Base-by-base conservation (phyloP, 2,329 filamentous ascomycete genomes). In the Penicillium fuscoglaucum region DNA sequence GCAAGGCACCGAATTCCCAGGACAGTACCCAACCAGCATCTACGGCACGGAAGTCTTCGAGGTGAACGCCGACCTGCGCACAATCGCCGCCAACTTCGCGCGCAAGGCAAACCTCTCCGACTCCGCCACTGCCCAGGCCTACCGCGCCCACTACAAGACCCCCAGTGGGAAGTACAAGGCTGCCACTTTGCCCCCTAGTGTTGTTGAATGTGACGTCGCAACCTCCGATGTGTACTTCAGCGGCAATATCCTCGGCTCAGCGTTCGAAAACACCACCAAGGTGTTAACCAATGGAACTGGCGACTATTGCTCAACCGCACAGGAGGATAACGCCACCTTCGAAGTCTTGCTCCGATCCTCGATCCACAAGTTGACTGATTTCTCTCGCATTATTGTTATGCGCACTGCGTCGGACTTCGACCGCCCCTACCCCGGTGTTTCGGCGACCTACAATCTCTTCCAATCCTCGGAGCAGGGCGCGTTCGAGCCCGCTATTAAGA, bases 211-310 rank as follows among this genome's bases (percentile, higher is more conserved):
- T 66, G 89, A 91, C 67, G 80, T 82, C 6, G 85, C 86, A 0
- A 90, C 89, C 0, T 87, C 84, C 43, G 88, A 91, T 68, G 87
- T 90, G 17, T 91, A 90, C 76, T 91, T 83, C 74, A 84, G 83
- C 2, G 89, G 89, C 8, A 77, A 72, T 0, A 70, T 85, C 21
- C 81, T 91, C 3, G 80, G 83, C 10, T 80, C 84, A 46, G 83
- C 84, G 0, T 90, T 91, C 68, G 86, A 85, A 65, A 86, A 87
- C 61, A 87, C 83, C 21, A 87, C 86, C 4, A 74, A 65, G 0
- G 66, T 88, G 0, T 84, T 86, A 76, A 91, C 88, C 2, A 90
- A 90, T 67, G 87, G 87, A 4, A 84, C 82, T 0, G 87, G 85
- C 0, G 72, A 80, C 6, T 90, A 90, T 75, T 90, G 88, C 76